phyloP scores from a whole-genome alignment of 257 asterid genomes.

The Lavandula angustifolia region DNA sequence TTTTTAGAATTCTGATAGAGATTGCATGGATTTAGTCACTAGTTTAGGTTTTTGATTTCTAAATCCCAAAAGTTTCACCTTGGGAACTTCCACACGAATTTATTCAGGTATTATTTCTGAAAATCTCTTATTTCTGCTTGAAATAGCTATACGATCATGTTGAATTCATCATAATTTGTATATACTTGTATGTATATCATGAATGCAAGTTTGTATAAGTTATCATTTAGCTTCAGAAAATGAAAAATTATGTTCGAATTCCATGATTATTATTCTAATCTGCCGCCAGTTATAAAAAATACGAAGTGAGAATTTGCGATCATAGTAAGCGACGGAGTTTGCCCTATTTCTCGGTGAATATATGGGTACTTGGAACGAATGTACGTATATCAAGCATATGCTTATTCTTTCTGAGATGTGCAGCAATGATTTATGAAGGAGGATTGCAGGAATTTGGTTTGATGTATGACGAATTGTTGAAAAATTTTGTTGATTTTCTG shows the following conservation, averaged over 20 bases:
- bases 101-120: no score
- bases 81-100: no score
- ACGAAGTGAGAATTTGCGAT: neutral
- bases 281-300: no score
- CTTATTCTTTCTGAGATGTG: neutral
- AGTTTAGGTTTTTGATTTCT: neutral
- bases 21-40: conserved; percentile 22
- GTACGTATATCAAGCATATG: neutral
- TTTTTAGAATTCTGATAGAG: neutral
- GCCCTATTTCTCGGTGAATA: neutral
- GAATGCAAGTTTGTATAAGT: no score
- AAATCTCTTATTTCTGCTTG: no score
- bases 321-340: neutral
- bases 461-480: conserved; percentile 1
- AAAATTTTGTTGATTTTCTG: neutral
- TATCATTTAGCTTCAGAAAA: no score
- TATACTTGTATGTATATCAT: no score
- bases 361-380: neutral
- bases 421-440: neutral
- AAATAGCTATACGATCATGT: no score
- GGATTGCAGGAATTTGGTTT: neutral
- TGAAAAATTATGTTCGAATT: neutral
- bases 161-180: no score
- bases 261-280: no score
- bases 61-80: no score